These are phyloP conservation scores for Sanghuangporus sanghuang DNA, from an alignment of 1,284 basidiomycete genomes.

Conservation along the genomic window DNA sequence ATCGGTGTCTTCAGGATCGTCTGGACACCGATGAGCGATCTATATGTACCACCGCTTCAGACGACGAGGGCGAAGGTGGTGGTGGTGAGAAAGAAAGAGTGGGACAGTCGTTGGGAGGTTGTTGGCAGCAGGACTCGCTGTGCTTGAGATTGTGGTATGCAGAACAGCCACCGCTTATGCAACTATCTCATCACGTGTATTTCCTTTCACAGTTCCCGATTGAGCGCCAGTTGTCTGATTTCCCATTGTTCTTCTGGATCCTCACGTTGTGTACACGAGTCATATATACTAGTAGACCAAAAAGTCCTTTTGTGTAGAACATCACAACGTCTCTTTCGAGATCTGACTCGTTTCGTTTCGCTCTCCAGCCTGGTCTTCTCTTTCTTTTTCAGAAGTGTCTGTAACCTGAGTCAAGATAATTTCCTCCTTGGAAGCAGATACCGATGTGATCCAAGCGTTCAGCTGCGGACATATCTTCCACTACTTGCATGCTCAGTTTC, in stretches of 20 bases:
- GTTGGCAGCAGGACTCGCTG: neutral
- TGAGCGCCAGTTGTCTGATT: neutral
- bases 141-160: neutral
- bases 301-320: neutral
- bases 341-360: neutral
- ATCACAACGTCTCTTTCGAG: neutral
- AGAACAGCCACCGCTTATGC: neutral
- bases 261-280: neutral
- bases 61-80: neutral
- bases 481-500: neutral
- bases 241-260: neutral
- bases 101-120: neutral
- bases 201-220: constrained; percentile 1
- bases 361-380: neutral
- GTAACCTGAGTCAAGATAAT: neutral
- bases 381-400: neutral
- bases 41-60: neutral
- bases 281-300: neutral
- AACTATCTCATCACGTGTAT: neutral
- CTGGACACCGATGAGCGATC: neutral
- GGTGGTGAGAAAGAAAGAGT: neutral
- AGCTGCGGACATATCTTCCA: neutral
- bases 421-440: neutral
- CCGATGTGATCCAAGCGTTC: neutral
- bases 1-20: neutral